Conservation (phyloP, 306 rosid species). For the Rosa multiflora region DNA sequence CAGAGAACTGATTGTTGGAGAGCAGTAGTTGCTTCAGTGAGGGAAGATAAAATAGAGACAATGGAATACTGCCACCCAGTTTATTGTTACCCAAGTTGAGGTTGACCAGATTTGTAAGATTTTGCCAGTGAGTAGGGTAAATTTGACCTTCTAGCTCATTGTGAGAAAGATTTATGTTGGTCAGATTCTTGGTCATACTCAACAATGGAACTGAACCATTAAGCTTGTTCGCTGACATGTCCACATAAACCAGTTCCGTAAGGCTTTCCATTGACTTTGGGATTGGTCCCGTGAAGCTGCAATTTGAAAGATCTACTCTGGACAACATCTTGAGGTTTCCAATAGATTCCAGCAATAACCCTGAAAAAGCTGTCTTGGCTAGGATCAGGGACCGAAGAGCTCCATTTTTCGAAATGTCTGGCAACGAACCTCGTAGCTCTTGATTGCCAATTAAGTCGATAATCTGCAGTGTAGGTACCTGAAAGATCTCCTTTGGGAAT, state of each 20-base stretch:
- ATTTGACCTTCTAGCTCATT: constrained; percentile 25
- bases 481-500: constrained; percentile 35
- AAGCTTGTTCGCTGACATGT: too few relatives aligned
- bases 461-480: constrained; percentile 20
- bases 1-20: constrained; percentile 8
- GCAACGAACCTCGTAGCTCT: constrained; percentile 28
- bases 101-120: neutral
- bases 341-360: constrained; percentile 27
- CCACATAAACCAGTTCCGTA: constrained; percentile 16
- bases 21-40: neutral
- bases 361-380: constrained; percentile 1
- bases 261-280: too few relatives aligned
- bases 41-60: constrained; percentile 22
- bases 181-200: too few relatives aligned
- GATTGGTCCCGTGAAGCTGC: constrained; percentile 24
- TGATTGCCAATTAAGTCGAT: neutral
- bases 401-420: constrained; percentile 12
- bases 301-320: constrained; percentile 9
- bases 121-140: constrained; percentile 17
- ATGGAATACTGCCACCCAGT: constrained; percentile 24
- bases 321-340: constrained; percentile 20
- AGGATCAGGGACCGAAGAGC: constrained; percentile 16
- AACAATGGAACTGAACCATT: too few relatives aligned
- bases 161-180: too few relatives aligned
- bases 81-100: constrained; percentile 2